These are phyloP conservation scores for Stachybotrys chlorohalonatus DNA, from an alignment of 2,329 filamentous ascomycete genomes.

Conservation along the genomic window DNA sequence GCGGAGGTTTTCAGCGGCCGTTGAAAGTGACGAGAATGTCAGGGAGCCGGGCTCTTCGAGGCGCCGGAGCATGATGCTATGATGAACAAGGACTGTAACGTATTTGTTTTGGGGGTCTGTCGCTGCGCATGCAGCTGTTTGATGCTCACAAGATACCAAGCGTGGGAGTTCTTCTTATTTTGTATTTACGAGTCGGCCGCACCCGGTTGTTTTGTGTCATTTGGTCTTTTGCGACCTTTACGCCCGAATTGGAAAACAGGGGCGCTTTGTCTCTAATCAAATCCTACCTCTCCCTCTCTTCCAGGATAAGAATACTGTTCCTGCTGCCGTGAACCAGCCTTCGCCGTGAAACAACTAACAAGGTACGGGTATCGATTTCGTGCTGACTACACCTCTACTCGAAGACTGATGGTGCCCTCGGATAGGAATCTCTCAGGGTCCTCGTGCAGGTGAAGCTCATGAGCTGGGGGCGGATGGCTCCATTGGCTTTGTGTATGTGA, in stretches of 20 bases:
- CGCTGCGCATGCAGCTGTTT: constrained; percentile 9
- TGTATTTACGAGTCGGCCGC: constrained; percentile 17
- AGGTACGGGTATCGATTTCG: constrained; percentile 16
- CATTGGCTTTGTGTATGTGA: constrained; percentile 73
- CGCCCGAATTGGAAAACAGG: constrained; percentile 2
- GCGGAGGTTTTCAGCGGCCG: constrained; percentile 29
- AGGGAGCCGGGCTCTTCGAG: constrained; percentile 27
- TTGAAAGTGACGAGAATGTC: constrained; percentile 23
- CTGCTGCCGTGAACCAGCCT: neutral
- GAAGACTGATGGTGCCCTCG: constrained; percentile 3
- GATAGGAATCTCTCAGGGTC: neutral
- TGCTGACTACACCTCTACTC: constrained; percentile 12
- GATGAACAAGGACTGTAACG: constrained; percentile 18
- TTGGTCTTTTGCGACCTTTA: neutral
- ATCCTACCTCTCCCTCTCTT: constrained; percentile 1
- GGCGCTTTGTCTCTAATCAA: constrained; percentile 1
- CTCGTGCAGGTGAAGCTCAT: constrained; percentile 15
- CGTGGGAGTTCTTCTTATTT: constrained; percentile 17
- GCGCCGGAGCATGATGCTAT: constrained; percentile 53
- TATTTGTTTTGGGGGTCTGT: constrained; percentile 18
- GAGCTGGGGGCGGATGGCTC: constrained; percentile 45
- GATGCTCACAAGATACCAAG: constrained; percentile 25
- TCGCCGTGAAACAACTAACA: constrained; percentile 2
- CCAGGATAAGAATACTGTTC: constrained; percentile 4
- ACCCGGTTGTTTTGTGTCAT: constrained; percentile 6